Base-by-base conservation (phyloP, 2,329 filamentous ascomycete genomes). In the Diaporthe ampelina region DNA sequence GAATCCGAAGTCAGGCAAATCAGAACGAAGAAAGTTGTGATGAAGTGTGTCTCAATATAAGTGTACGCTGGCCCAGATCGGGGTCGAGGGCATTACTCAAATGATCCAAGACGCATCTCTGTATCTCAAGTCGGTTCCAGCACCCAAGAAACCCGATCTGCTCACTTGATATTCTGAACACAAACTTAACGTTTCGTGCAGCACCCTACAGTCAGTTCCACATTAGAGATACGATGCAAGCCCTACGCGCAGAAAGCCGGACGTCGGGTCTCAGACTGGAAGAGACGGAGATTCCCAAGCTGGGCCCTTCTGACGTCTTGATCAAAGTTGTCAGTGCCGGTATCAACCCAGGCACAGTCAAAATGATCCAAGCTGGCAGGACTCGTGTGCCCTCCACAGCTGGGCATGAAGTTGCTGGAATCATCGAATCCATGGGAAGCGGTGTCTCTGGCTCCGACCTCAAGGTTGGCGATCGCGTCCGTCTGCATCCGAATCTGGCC, bases 191-290 rank as follows among this genome's bases (percentile, higher is more conserved):
- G 17, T 48, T 48, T 21, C 45, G n/a, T 4, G n/a, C 15, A 10
- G 2, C 3, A 50, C 45, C 19, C 45, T 21, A 50, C 11, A 50
- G 19, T 10, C 1, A 50, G 6, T 50, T 1, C 45, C 8, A 50
- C 2, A 50, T n/a, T n/a, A 10, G 2, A n/a, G 45, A 6, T 21
- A 50, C 7, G 45, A 50, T 50, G 45, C 45, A 50, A 50, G 45
- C 45, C 45, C 45, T 50, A 9, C 45, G 45, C 15, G 45, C 45
- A 17, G 6, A 50, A 81, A 50, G 45, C 45, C 45, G 45, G 45
- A 50, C 45, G 8, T 50, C 45, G 45, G 45, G 45, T 50, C 45
- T 50, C 45, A 50, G n/a, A 50, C 6, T 50, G 45, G 45, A 50
- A 9, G 45, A 50, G 45, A 50, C 19, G n/a, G 21, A 50, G 4